Evolutionary conservation across 768 basidiomycete species (phyloP).

Genomic region (Trametopsis cervina): DNA sequence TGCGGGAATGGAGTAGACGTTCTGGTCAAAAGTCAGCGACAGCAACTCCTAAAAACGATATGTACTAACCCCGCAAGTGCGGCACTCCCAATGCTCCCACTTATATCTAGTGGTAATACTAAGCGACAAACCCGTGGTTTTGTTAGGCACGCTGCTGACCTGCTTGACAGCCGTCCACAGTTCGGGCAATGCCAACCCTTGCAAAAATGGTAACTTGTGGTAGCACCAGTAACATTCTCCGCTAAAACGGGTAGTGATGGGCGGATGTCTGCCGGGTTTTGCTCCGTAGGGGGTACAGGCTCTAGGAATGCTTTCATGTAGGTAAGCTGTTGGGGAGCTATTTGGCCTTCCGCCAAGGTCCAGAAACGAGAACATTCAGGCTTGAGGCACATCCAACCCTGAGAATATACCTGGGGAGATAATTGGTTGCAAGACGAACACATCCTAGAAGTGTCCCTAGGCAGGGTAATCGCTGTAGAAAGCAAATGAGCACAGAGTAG

Average conservation of each 20-base stretch:
- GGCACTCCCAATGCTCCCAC: conserved; percentile 73
- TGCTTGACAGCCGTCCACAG: conserved; percentile 70
- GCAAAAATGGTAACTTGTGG: conserved; percentile 48
- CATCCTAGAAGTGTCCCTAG: too few species aligned
- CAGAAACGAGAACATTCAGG: conserved; percentile 54
- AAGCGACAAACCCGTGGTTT: neutral
- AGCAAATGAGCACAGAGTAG: too few species aligned
- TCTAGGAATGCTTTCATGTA: conserved; percentile 45
- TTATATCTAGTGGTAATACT: conserved; percentile 41
- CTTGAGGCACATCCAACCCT: conserved; percentile 59
- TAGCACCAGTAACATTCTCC: conserved; percentile 29
- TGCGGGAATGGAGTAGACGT: conserved; percentile 9
- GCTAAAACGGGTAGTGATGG: conserved; percentile 27
- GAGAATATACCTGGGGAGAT: conserved; percentile 48
- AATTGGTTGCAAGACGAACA: conserved; percentile 29
- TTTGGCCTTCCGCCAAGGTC: conserved; percentile 22
- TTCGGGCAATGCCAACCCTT: conserved; percentile 62
- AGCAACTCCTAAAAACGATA: neutral
- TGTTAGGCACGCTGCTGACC: conserved; percentile 35
- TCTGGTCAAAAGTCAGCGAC: conserved; percentile 3
- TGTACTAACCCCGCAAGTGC: conserved; percentile 44
- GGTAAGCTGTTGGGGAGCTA: conserved; percentile 30
- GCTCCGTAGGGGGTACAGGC: conserved; percentile 25
- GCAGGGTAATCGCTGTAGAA: too few species aligned
- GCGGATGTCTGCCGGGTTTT: conserved; percentile 30